Conservation (phyloP, 768 basidiomycete genomes). For the Lactarius deliciosus region DNA sequence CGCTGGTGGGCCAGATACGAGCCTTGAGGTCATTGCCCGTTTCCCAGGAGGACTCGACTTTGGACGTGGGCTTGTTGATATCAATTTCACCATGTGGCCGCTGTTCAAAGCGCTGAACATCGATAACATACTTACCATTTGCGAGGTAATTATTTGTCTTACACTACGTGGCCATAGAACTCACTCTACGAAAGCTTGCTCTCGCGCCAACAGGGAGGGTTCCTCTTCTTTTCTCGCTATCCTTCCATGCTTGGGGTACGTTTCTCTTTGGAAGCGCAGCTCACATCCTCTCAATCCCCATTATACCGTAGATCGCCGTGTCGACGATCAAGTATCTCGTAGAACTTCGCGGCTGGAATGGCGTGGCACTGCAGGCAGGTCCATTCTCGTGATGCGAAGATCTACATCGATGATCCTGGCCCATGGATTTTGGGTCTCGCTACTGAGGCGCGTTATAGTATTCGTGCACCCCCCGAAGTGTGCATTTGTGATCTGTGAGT, state of each 20-base stretch:
- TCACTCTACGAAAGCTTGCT: constrained; percentile 55
- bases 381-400: constrained; percentile 86
- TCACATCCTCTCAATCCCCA: constrained; percentile 1
- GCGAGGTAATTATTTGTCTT: constrained; percentile 57
- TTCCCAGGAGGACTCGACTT: constrained; percentile 95
- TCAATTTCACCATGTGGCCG: constrained; percentile 97
- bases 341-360: constrained; percentile 91
- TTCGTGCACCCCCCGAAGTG: constrained; percentile 75
- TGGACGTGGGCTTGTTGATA: constrained; percentile 85
- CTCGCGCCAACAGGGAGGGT: constrained; percentile 84
- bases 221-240: constrained; percentile 82
- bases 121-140: constrained; percentile 90
- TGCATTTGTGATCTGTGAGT: constrained; percentile 83
- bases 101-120: constrained; percentile 90
- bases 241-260: constrained; percentile 86
- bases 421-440: constrained; percentile 95
- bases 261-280: constrained; percentile 4
- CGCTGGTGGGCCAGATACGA: constrained; percentile 40
- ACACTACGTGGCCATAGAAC: background rate
- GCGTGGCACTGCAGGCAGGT: constrained; percentile 81
- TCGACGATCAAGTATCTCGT: constrained; percentile 88
- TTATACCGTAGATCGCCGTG: constrained; percentile 66
- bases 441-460: constrained; percentile 78
- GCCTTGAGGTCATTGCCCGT: constrained; percentile 80
- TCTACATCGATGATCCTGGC: constrained; percentile 94